Evolutionary conservation across 1,284 basidiomycete genomes (phyloP), one percentile per base, ranked within the genome.

Genomic region (Porogramme epimiltina): DNA sequence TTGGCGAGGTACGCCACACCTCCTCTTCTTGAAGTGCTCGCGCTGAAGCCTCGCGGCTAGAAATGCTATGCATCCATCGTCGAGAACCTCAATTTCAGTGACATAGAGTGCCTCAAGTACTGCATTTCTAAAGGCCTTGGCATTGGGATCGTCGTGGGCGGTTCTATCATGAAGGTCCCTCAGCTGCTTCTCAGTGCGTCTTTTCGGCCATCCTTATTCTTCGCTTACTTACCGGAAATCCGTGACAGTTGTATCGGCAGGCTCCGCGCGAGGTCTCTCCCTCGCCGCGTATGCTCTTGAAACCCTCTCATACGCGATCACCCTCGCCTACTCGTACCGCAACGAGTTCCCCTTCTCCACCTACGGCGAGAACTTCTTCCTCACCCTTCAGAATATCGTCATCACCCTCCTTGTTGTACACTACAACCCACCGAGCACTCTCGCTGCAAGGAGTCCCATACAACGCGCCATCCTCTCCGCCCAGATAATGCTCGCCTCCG

Each of bases 111-210:
- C 69, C 77, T 99, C 67, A 94, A 94, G 69, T 93, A 93, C 68
- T 84, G 92, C 2, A 71, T 98, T 47, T 98, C 95, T 2, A 99
- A 98, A 67, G 93, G 86, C 0, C 76, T 99, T 8, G 96, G 96
- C 0, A 74, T 98, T 24, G 95, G 90, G 0, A 95, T 99, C 56
- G 94, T 98, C 37, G 75, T 93, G 1, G 96, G 95, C 45, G 95
- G 95, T 2, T 88, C 89, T 23, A 93, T 98, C 56, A 92, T 98
- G 85, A 98, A 98, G 73, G 80, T 98, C 13, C 96, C 96, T 3
- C 96, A 98, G 66, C 71, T 93, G 10, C 63, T 87, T 23, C 78
- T 89, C 48, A 88, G 87, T 90, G 62, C 66, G 87, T 78, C 19
- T 42, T 48, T 16, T 34, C 31, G n/a, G n/a, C n/a, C n/a, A n/a